phyloP scores from a whole-genome alignment of 768 basidiomycete species.

The Podaxis sp. region DNA sequence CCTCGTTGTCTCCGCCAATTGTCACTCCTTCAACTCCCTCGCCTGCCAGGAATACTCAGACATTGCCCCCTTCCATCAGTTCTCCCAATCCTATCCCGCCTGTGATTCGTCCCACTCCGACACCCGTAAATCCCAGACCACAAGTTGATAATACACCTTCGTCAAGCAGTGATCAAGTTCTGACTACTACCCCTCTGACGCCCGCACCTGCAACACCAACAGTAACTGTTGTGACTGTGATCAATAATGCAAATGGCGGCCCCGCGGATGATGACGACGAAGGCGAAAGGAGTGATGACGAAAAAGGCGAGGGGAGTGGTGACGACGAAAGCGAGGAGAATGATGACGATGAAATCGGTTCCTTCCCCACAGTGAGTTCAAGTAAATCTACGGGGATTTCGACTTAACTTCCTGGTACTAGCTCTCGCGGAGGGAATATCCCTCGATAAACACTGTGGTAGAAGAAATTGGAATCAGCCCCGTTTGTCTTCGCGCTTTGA shows the following conservation, averaged over 20 bases:
- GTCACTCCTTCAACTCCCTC: not conserved
- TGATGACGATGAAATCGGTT: conserved; percentile 12
- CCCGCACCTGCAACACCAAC: not conserved
- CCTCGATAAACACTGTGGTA: not conserved
- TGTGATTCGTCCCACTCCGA: not conserved
- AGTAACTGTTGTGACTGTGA: not conserved
- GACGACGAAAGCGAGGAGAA: conserved; percentile 13
- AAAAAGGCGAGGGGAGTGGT: conserved; percentile 13
- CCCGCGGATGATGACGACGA: not conserved
- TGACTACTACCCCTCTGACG: not conserved
- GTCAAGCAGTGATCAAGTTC: not conserved
- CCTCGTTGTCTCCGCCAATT: conserved; percentile 2
- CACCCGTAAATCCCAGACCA: not conserved
- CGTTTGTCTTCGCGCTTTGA: conserved; percentile 56
- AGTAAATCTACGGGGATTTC: not conserved
- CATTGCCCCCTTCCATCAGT: not conserved
- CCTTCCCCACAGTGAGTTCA: not conserved
- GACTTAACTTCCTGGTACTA: not conserved
- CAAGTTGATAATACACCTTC: not conserved
- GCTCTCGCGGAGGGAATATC: not conserved
- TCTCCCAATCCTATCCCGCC: not conserved
- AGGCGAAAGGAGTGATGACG: conserved; percentile 13
- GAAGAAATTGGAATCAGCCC: not conserved
- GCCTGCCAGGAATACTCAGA: not conserved
- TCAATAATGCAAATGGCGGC: not conserved